Percentiles rank a stretch among this genome's conserved stretches.
Evolutionary conservation across 2,329 filamentous ascomycete species (phyloP).

Genomic region (Aspergillus hiratsukae): DNA sequence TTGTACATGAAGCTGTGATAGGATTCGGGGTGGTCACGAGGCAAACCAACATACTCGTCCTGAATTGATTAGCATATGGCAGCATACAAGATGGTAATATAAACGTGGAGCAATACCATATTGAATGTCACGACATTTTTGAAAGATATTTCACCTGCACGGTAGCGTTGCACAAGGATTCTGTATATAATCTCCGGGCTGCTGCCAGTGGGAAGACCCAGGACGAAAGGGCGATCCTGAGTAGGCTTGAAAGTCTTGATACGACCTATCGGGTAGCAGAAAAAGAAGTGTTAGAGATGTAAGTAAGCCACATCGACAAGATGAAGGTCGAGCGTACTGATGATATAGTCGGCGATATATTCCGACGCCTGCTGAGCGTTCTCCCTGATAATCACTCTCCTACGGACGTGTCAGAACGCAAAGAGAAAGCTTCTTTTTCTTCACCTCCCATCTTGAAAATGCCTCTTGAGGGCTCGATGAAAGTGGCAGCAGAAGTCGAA

Average conservation of each 20-base stretch:
- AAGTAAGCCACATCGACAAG: background rate
- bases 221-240: slow-evolving; percentile 68
- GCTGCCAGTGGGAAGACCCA: slow-evolving; percentile 78
- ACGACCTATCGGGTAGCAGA: slow-evolving; percentile 50
- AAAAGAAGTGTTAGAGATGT: background rate
- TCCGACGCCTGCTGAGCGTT: slow-evolving; percentile 63
- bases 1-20: slow-evolving; percentile 95
- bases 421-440: slow-evolving; percentile 1
- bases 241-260: slow-evolving; percentile 75
- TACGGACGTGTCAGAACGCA: slow-evolving; percentile 32
- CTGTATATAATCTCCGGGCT: slow-evolving; percentile 75
- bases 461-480: background rate
- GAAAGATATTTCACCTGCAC: slow-evolving; percentile 64
- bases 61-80: slow-evolving; percentile 28
- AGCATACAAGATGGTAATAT: background rate
- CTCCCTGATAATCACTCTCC: slow-evolving; percentile 81
- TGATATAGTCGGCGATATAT: slow-evolving; percentile 78
- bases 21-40: slow-evolving; percentile 76
- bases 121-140: slow-evolving; percentile 88
- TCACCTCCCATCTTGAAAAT: background rate
- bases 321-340: slow-evolving; percentile 47
- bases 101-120: slow-evolving; percentile 55
- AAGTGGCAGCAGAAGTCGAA: background rate
- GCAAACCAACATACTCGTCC: slow-evolving; percentile 84
- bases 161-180: slow-evolving; percentile 57